Conservation (phyloP, 169 alveolate genomes). For the Plasmodium vivax region DNA sequence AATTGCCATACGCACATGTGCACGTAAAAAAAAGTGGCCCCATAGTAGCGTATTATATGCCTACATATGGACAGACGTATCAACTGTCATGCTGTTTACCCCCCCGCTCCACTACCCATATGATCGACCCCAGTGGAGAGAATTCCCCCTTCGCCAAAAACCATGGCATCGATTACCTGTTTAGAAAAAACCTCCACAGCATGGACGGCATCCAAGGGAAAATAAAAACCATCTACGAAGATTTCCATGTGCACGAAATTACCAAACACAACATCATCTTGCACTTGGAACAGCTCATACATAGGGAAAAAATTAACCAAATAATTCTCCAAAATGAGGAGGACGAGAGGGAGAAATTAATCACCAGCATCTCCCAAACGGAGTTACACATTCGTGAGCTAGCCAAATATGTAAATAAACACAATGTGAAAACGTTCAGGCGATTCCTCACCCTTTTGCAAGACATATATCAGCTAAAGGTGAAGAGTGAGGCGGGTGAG, state of each 20-base stretch:
- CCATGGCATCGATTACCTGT: slow-evolving; percentile 60
- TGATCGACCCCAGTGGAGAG: background rate
- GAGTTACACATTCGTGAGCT: slow-evolving; percentile 8
- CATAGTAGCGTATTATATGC: background rate
- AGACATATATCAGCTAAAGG: slow-evolving; percentile 36
- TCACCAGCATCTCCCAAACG: slow-evolving; percentile 7
- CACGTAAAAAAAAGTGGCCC: background rate
- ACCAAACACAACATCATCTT: slow-evolving; percentile 66
- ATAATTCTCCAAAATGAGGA: slow-evolving; percentile 35
- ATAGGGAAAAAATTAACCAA: slow-evolving; percentile 45
- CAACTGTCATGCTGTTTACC: background rate
- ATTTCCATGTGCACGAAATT: slow-evolving; percentile 81
- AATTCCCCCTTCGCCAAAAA: background rate
- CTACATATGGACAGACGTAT: background rate
- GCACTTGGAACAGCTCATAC: slow-evolving; percentile 49
- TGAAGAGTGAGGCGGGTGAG: background rate
- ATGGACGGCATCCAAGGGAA: slow-evolving; percentile 71
- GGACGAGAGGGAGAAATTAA: slow-evolving; percentile 24
- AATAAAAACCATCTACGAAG: slow-evolving; percentile 78
- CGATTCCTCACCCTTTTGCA: slow-evolving; percentile 13
- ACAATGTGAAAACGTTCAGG: background rate
- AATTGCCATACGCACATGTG: background rate
- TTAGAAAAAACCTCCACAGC: slow-evolving; percentile 24
- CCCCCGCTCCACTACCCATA: background rate
- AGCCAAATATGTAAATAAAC: slow-evolving; percentile 14